A percentile compares a stretch with the other conserved stretches of the same genome.
phyloP scores from a whole-genome alignment of 169 alveolate genomes.

The Eimeria maxima region DNA sequence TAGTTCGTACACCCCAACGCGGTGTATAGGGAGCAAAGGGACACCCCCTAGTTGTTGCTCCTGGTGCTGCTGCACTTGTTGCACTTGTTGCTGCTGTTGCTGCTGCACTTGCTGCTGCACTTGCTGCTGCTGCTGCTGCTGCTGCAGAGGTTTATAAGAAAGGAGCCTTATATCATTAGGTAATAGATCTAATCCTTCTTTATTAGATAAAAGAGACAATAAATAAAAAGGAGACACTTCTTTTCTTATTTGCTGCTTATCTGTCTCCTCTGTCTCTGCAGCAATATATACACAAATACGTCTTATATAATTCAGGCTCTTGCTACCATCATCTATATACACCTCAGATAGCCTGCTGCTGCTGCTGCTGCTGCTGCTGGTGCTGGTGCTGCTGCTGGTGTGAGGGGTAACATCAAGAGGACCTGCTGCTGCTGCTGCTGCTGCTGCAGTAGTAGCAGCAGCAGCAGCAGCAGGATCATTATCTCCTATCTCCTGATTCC shows the following conservation, averaged over 20 bases:
- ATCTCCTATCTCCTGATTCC: not conserved
- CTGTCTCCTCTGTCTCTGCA: too few relatives aligned
- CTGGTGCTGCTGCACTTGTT: too few relatives aligned
- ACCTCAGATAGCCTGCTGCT: too few relatives aligned
- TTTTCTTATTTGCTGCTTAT: too few relatives aligned
- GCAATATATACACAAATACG: too few relatives aligned
- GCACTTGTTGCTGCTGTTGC: not conserved
- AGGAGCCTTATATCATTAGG: too few relatives aligned
- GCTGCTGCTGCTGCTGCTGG: not conserved
- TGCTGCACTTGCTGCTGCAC: slow-evolving; percentile 20
- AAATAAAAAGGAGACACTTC: too few relatives aligned
- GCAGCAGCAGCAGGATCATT: not conserved
- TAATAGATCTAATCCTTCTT: too few relatives aligned
- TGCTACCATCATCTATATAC: too few relatives aligned
- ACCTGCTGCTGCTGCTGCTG: not conserved
- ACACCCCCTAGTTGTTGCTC: not conserved
- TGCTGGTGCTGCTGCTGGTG: not conserved
- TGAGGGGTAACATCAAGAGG: not conserved
- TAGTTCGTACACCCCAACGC: slow-evolving; percentile 4
- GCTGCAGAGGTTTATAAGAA: too few relatives aligned
- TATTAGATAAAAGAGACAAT: too few relatives aligned
- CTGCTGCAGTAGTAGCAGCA: not conserved
- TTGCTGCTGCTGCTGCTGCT: slow-evolving; percentile 12
- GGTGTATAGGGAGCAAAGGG: not conserved
- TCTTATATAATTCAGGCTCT: too few relatives aligned